Conservation (phyloP, 2,329 filamentous ascomycete genomes). For the Diaporthe vexans region DNA sequence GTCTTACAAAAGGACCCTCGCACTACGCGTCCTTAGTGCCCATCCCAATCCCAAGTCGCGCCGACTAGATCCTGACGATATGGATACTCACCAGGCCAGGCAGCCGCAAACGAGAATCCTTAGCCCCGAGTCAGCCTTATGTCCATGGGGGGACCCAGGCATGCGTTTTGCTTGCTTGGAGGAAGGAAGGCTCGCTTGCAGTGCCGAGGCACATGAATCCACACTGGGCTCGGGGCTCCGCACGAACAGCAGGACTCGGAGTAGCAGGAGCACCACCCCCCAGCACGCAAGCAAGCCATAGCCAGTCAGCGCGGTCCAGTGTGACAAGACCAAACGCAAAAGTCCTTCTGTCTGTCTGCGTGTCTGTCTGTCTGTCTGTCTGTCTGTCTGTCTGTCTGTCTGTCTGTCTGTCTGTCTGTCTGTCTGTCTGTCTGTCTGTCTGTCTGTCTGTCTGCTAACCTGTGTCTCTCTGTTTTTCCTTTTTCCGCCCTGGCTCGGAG, state of each 20-base stretch:
- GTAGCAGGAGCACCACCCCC: neutral
- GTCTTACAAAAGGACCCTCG: slow-evolving; percentile 12
- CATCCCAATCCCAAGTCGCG: slow-evolving; percentile 18
- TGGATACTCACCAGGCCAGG: neutral
- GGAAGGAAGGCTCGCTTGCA: slow-evolving; percentile 3
- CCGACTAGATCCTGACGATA: neutral
- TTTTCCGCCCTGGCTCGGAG: slow-evolving; percentile 10
- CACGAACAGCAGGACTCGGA: neutral
- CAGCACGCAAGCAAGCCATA: too few relatives aligned
- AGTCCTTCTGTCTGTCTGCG: too few relatives aligned
- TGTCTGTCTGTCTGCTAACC: too few relatives aligned
- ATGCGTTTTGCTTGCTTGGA: neutral
- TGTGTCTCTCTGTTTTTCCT: neutral
- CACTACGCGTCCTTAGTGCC: neutral
- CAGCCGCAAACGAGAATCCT: slow-evolving; percentile 15
- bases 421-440: neutral
- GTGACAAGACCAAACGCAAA: neutral
- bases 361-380: too few relatives aligned
- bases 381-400: too few relatives aligned
- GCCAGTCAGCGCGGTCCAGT: neutral
- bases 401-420: too few relatives aligned
- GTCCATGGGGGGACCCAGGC: neutral
- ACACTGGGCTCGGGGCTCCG: neutral
- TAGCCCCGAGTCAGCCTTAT: slow-evolving; percentile 21
- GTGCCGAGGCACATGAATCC: slow-evolving; percentile 6